These are phyloP conservation scores for Thymus quinquecostatus DNA, from an alignment of 257 asterid genomes.

Conservation along the genomic window DNA sequence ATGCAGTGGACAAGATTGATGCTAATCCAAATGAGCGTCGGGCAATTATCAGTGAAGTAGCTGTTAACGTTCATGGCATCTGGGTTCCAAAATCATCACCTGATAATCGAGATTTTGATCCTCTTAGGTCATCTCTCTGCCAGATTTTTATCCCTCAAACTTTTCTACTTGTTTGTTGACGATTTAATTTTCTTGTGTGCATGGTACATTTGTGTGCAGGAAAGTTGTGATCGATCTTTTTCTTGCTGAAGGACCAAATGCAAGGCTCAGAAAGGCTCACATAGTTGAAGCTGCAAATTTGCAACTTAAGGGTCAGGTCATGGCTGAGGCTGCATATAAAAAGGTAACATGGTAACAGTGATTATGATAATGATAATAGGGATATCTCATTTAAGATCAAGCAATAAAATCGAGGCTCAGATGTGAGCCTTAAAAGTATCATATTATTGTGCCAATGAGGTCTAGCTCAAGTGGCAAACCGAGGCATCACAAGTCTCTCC, in stretches of 20 bases:
- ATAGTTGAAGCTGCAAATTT: slow-evolving; percentile 71
- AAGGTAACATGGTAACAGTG: slow-evolving; percentile 55
- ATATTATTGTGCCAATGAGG: background rate
- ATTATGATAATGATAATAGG: slow-evolving; percentile 9
- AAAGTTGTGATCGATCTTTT: slow-evolving; percentile 74
- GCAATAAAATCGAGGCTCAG: background rate
- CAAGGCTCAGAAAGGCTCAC: slow-evolving; percentile 72
- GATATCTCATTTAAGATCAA: slow-evolving; percentile 6
- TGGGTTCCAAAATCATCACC: slow-evolving; percentile 78
- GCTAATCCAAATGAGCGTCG: slow-evolving; percentile 65
- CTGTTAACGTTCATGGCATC: slow-evolving; percentile 77
- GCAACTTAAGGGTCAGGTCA: slow-evolving; percentile 44
- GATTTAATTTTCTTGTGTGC: slow-evolving; percentile 6
- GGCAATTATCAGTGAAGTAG: slow-evolving; percentile 60
- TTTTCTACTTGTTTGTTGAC: slow-evolving; percentile 4
- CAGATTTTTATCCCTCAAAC: slow-evolving; percentile 2
- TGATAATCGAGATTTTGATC: slow-evolving; percentile 67
- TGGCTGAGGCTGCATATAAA: slow-evolving; percentile 47
- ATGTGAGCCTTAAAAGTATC: slow-evolving; percentile 3
- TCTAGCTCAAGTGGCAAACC: too few relatives aligned
- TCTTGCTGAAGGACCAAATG: slow-evolving; percentile 70
- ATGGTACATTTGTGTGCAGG: slow-evolving; percentile 44
- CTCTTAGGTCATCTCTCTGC: slow-evolving; percentile 57
- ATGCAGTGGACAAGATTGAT: slow-evolving; percentile 63
- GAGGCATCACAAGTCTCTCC: too few relatives aligned